Evolutionary conservation across 164 flowering plant species (phyloP).

Genomic region (Magnolia kwangsiensis): DNA sequence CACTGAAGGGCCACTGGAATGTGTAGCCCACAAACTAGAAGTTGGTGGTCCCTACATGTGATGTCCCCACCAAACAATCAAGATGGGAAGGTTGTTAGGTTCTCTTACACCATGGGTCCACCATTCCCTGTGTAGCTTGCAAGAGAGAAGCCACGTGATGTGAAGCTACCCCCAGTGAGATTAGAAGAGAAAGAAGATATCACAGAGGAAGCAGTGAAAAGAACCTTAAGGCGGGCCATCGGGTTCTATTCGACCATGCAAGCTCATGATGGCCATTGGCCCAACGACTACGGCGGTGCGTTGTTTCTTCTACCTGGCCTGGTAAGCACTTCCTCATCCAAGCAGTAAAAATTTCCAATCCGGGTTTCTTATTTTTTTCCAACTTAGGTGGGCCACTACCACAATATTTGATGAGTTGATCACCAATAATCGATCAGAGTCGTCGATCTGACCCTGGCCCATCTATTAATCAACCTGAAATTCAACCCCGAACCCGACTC

Average conservation of each 20-base stretch:
- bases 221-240: constrained; percentile 51
- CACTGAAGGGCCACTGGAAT: too few relatives aligned
- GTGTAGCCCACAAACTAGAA: too few relatives aligned
- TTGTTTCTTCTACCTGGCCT: constrained; percentile 55
- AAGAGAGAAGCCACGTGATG: constrained; percentile 46
- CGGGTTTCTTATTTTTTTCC: not conserved
- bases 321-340: constrained; percentile 25
- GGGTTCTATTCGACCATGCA: constrained; percentile 46
- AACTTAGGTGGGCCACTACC: not conserved
- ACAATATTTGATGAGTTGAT: not conserved
- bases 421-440: not conserved
- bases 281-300: constrained; percentile 57
- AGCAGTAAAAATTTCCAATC: not conserved
- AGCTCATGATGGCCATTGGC: constrained; percentile 69
- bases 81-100: too few relatives aligned
- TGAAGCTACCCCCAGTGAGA: constrained; percentile 51
- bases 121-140: constrained; percentile 38
- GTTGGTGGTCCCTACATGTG: too few relatives aligned
- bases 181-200: constrained; percentile 52
- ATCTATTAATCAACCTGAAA: not conserved
- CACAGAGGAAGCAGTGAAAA: constrained; percentile 55
- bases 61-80: too few relatives aligned
- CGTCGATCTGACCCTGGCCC: not conserved
- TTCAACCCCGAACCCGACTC: not conserved
- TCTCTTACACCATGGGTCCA: too few relatives aligned